These are phyloP conservation scores for Pleurostoma richardsiae DNA, from an alignment of 2,329 filamentous ascomycete genomes.

Conservation along the genomic window DNA sequence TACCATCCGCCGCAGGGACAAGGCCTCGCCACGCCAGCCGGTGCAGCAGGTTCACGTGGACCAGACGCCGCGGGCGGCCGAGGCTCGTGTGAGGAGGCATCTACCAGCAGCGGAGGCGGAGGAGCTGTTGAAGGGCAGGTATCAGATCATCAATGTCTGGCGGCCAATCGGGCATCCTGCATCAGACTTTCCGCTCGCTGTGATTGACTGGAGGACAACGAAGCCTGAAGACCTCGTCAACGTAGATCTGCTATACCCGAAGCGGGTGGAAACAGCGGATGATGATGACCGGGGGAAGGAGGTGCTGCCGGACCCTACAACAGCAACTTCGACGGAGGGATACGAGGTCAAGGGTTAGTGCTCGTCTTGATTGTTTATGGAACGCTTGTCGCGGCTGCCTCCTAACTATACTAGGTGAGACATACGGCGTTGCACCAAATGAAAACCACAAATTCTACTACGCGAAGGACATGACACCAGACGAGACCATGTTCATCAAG, in stretches of 20 bases:
- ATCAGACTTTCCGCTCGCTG: slow-evolving; percentile 57
- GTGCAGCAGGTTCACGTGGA: slow-evolving; percentile 70
- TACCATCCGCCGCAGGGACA: slow-evolving; percentile 55
- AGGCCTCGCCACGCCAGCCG: slow-evolving; percentile 54
- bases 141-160: slow-evolving; percentile 69
- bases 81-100: slow-evolving; percentile 56
- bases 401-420: slow-evolving; percentile 42
- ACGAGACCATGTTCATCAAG: slow-evolving; percentile 44
- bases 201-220: slow-evolving; percentile 60
- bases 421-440: slow-evolving; percentile 52
- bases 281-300: slow-evolving; percentile 57
- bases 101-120: slow-evolving; percentile 49
- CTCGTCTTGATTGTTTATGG: background rate
- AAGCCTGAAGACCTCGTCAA: slow-evolving; percentile 52
- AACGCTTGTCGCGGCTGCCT: too few species aligned
- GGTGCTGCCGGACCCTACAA: slow-evolving; percentile 40
- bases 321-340: slow-evolving; percentile 44
- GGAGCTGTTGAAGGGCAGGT: slow-evolving; percentile 50
- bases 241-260: slow-evolving; percentile 59
- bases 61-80: slow-evolving; percentile 60
- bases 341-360: slow-evolving; percentile 47
- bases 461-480: slow-evolving; percentile 60
- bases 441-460: slow-evolving; percentile 59
- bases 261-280: slow-evolving; percentile 23
- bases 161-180: slow-evolving; percentile 59